Conservation (phyloP, 1,284 basidiomycete genomes). For the Inonotus hispidus region DNA sequence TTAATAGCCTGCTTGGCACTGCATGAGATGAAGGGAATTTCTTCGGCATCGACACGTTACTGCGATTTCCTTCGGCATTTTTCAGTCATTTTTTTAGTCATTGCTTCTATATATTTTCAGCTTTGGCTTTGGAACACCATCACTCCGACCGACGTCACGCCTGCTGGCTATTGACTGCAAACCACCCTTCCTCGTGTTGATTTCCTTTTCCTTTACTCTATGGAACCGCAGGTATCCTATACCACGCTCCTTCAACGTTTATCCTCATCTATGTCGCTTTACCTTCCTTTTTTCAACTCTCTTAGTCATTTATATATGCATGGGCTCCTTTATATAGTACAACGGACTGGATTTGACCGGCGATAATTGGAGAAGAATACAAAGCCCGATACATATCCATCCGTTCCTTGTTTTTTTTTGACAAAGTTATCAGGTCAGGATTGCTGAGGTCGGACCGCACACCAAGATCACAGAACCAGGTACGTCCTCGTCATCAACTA, state of each 20-base stretch:
- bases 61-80: not conserved
- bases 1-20: conserved; percentile 59
- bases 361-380: conserved; percentile 7
- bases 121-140: no score
- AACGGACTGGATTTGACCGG: conserved; percentile 4
- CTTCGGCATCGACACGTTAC: not conserved
- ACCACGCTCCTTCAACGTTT: conserved; percentile 2
- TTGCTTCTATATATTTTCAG: conserved; percentile 3
- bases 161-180: not conserved
- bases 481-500: not conserved
- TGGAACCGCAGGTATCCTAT: not conserved
- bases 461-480: not conserved
- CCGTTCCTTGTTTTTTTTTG: not conserved
- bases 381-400: not conserved
- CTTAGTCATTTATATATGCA: conserved; percentile 5
- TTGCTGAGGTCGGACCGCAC: not conserved
- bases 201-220: not conserved
- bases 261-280: not conserved
- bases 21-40: not conserved
- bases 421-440: not conserved
- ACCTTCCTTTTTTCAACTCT: conserved; percentile 1
- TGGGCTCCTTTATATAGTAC: conserved; percentile 7
- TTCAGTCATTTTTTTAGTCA: not conserved
- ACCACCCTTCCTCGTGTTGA: not conserved
- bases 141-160: not conserved